phyloP scores from a whole-genome alignment of 805 yeast species.

The Groenewaldozyma tartarivorans region DNA sequence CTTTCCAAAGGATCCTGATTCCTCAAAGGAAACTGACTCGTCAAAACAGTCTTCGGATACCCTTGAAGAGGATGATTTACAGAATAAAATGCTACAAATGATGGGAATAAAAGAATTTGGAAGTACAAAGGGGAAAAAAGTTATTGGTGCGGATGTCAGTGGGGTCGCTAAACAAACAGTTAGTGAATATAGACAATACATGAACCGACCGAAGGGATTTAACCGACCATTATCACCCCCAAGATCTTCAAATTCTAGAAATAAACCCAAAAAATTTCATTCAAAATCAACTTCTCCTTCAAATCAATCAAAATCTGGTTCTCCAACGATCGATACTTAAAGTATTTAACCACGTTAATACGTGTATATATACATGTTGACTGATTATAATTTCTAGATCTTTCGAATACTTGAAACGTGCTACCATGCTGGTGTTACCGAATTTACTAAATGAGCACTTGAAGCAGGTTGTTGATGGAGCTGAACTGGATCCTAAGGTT shows the following conservation, averaged over 20 bases:
- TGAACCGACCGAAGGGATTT: conserved; percentile 33
- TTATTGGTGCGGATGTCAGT: conserved; percentile 25
- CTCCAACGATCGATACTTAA: too few relatives aligned
- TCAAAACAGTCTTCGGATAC: conserved; percentile 1
- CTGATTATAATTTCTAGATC: background rate
- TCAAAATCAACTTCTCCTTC: too few relatives aligned
- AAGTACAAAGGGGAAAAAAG: conserved; percentile 34
- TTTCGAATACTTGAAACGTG: too few relatives aligned
- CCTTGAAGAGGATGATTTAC: conserved; percentile 14
- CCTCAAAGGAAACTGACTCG: background rate
- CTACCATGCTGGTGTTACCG: too few relatives aligned
- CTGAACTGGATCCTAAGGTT: background rate
- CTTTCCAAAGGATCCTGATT: background rate
- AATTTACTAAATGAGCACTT: background rate
- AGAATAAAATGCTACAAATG: conserved; percentile 29
- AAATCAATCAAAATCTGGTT: too few relatives aligned
- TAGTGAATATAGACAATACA: conserved; percentile 33
- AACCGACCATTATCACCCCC: conserved; percentile 29
- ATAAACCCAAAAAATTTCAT: too few relatives aligned
- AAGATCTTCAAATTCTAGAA: background rate
- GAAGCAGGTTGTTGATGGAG: background rate
- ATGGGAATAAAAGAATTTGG: conserved; percentile 38
- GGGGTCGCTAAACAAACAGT: conserved; percentile 26
- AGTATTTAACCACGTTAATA: too few relatives aligned
- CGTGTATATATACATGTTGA: too few relatives aligned